Evolutionary conservation across 2,329 filamentous ascomycete genomes (phyloP).

Genomic region (Fusarium luffae): DNA sequence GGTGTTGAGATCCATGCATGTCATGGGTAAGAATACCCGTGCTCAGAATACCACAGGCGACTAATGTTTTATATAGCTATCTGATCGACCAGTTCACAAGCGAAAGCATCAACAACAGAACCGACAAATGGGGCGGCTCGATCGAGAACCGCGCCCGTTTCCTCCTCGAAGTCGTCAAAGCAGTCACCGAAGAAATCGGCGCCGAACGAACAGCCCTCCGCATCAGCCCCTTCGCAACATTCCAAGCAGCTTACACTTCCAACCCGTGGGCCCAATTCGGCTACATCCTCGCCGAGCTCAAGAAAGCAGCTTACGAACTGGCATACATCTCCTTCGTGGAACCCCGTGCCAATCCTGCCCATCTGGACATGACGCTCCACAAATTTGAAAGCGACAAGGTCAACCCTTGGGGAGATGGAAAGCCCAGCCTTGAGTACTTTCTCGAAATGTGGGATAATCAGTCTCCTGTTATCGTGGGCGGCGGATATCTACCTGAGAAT

Average conservation of each 20-base stretch:
- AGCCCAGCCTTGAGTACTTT: conserved; percentile 52
- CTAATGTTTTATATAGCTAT: conserved; percentile 41
- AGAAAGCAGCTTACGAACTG: conserved; percentile 41
- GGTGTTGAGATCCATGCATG: conserved; percentile 71
- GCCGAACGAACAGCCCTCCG: conserved; percentile 64
- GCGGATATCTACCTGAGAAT: conserved; percentile 45
- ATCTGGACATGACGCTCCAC: conserved; percentile 42
- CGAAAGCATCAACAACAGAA: conserved; percentile 61
- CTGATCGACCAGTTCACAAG: conserved; percentile 72
- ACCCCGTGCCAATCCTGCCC: conserved; percentile 51
- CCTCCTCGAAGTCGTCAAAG: conserved; percentile 60
- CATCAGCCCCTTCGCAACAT: conserved; percentile 62
- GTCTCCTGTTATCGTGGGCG: conserved; percentile 49
- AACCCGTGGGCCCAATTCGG: conserved; percentile 47
- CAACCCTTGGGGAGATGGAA: conserved; percentile 12
- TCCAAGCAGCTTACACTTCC: conserved; percentile 43
- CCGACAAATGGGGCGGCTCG: conserved; percentile 64
- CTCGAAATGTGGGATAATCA: conserved; percentile 49
- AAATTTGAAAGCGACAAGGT: conserved; percentile 1
- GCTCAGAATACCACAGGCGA: fast-evolving
- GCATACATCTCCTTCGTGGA: conserved; percentile 55
- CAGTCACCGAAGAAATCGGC: conserved; percentile 57
- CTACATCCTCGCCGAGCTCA: conserved; percentile 45
- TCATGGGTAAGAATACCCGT: conserved; percentile 58
- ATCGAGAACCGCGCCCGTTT: conserved; percentile 65